Base-by-base conservation (phyloP, 768 basidiomycete species). In the Lactifluus hygrophoroides region DNA sequence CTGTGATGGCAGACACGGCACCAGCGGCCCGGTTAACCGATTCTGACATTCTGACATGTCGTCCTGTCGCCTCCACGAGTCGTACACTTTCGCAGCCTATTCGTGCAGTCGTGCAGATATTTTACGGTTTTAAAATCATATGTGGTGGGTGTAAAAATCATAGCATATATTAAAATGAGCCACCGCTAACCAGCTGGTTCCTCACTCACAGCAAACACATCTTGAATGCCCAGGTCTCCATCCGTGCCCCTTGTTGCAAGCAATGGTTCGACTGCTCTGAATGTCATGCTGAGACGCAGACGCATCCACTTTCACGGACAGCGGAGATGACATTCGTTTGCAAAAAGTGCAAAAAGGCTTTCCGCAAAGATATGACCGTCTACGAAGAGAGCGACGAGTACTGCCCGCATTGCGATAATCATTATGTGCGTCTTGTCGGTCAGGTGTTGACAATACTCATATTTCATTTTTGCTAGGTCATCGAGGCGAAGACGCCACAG, bases 371-470 rank as follows among this genome's bases (percentile, higher is more conserved):
- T 72, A 94, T 97, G 92, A 63, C 77, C 0, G 72, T 71, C 7
- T 98, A 91, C 67, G 95, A 98, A 66, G 95, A 99, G 70, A 93
- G 92, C 68, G 94, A 98, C 69, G 96, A 99, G 72, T 98, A 86
- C 69, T 98, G 96, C 69, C 96, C 95, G 0, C 88, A 96, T 72
- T 97, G 96, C 69, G 96, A 97, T 72, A 98, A 98, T 69, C 94
- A 94, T 69, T 99, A 94, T 70, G 96, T 95, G 69, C 66, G 88
- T n/a, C 40, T n/a, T 37, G 37, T 35, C 21, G 42, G 17, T 32
- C 23, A 23, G 25, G 17, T 27, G 14, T 25, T 48, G 4, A 32
- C 9, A 50, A 14, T 38, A 23, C 44, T 37, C 14, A 25, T 21
- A 10, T 10, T 27, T 9, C 37, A 51, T 21, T 43, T 1, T n/a